Percentiles rank a stretch among this genome's conserved stretches.
Conservation (phyloP, 805 yeast genomes). For the Peterozyma toletana region DNA sequence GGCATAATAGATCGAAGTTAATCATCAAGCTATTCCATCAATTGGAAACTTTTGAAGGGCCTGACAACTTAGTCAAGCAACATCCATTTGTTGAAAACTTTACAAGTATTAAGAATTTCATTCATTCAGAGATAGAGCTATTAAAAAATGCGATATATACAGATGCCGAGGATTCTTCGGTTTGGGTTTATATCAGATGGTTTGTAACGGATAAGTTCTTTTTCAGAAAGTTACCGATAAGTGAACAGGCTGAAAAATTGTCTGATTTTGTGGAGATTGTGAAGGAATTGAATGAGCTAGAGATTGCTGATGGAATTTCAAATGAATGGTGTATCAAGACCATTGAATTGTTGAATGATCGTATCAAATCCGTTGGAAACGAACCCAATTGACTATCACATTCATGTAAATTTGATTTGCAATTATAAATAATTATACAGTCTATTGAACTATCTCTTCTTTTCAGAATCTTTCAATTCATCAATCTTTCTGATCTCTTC, state of each 20-base stretch:
- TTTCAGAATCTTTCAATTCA: conserved; percentile 2
- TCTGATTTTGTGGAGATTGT: conserved; percentile 43
- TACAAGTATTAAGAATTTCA: conserved; percentile 24
- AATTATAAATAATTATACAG: conserved; percentile 1
- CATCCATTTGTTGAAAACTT: conserved; percentile 11
- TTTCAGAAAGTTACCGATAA: conserved; percentile 11
- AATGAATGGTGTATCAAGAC: conserved; percentile 74
- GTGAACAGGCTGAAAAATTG: conserved; percentile 27
- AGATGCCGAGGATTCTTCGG: conserved; percentile 91
- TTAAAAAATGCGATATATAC: conserved; percentile 82
- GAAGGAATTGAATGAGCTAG: conserved; percentile 63
- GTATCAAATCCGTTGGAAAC: conserved; percentile 9
- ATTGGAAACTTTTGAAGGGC: conserved; percentile 3
- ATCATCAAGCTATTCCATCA: conserved; percentile 42
- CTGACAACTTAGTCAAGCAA: conserved; percentile 6
- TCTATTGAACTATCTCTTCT: not conserved
- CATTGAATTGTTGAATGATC: conserved; percentile 37
- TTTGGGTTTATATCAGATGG: conserved; percentile 90
- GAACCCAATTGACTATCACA: not conserved
- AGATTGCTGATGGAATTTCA: conserved; percentile 59
- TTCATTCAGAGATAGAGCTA: conserved; percentile 54
- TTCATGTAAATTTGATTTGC: not conserved
- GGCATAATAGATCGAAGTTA: conserved; percentile 82
- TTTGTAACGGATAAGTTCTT: conserved; percentile 41
- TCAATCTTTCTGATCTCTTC: conserved; percentile 2